A percentile compares a stretch with the other conserved stretches of the same genome.
Conservation (phyloP, 1,139 yeast genomes). For the Scheffersomyces titani region DNA sequence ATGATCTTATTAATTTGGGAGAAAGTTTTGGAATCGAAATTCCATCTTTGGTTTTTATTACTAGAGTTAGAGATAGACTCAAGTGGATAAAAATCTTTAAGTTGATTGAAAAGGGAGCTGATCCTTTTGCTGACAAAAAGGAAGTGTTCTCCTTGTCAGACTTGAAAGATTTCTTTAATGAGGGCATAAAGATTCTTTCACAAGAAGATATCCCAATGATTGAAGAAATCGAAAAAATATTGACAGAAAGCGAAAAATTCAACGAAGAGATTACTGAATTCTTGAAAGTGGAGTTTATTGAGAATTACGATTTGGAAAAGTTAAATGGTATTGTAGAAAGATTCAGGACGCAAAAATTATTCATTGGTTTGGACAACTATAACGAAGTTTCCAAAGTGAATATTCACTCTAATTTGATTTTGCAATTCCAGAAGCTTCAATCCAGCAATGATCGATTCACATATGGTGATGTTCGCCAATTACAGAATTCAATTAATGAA, state of each 20-base stretch:
- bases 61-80: constrained; percentile 47
- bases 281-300: constrained; percentile 24
- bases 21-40: constrained; percentile 59
- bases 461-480: constrained; percentile 26
- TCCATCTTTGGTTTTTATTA: constrained; percentile 51
- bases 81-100: constrained; percentile 49
- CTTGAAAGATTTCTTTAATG: constrained; percentile 35
- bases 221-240: constrained; percentile 23
- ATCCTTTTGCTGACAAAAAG: constrained; percentile 40
- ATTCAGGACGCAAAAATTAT: constrained; percentile 27
- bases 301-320: constrained; percentile 22
- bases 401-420: constrained; percentile 22
- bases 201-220: constrained; percentile 20
- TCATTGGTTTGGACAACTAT: constrained; percentile 28
- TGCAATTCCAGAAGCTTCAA: constrained; percentile 18
- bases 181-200: constrained; percentile 42
- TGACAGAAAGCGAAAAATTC: constrained; percentile 29
- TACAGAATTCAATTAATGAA: constrained; percentile 23
- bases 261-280: constrained; percentile 29
- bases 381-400: constrained; percentile 30
- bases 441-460: constrained; percentile 9
- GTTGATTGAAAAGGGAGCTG: constrained; percentile 39
- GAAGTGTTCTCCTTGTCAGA: constrained; percentile 39
- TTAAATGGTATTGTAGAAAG: constrained; percentile 26
- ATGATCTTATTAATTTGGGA: constrained; percentile 54